Conservation (phyloP, 257 asterid species). For the Prunella vulgaris region DNA sequence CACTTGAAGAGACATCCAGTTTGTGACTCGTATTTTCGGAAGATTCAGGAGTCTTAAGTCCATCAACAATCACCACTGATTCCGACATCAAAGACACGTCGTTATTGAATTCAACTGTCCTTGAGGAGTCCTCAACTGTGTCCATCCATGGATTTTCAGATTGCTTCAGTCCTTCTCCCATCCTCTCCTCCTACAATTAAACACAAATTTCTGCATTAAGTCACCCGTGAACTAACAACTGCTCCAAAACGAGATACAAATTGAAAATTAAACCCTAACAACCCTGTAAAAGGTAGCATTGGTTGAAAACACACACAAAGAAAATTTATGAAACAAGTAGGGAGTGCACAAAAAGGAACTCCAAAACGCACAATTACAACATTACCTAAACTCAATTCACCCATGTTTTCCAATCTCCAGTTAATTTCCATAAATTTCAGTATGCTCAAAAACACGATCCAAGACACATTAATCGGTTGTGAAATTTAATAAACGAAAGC, state of each 20-base stretch:
- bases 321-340: neutral
- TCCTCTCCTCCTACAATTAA: constrained; percentile 17
- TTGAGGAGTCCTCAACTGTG: constrained; percentile 34
- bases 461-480: neutral
- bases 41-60: constrained; percentile 32
- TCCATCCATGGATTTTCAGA: constrained; percentile 42
- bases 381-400: neutral
- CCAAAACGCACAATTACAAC: neutral
- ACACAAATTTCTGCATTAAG: neutral
- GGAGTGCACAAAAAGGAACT: too few relatives aligned
- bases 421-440: neutral
- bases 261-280: neutral
- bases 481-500: neutral
- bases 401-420: neutral
- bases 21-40: constrained; percentile 23
- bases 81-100: constrained; percentile 52
- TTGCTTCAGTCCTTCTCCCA: constrained; percentile 53
- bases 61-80: constrained; percentile 28
- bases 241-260: neutral
- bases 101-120: constrained; percentile 29
- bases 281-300: neutral
- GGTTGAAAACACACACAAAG: neutral
- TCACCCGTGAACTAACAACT: neutral
- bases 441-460: neutral
- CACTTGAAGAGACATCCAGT: constrained; percentile 22